Conservation (phyloP, 495 filamentous ascomycete genomes). For the Penicillium cataractarum region DNA sequence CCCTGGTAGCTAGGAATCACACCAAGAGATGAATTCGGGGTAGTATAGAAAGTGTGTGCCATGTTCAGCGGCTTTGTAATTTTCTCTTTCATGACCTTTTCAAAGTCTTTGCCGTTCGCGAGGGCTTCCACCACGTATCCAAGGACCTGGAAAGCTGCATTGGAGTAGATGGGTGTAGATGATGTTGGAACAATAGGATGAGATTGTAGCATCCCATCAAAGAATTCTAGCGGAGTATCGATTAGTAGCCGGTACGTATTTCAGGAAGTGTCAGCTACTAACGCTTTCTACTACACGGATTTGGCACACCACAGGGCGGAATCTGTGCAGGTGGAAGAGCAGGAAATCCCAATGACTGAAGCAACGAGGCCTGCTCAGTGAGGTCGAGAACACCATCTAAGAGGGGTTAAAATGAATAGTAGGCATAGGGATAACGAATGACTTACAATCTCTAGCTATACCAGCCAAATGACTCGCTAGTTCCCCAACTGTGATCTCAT, state of each 20-base stretch:
- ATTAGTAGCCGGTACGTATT: not conserved
- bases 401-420: not conserved
- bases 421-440: slow-evolving; percentile 47
- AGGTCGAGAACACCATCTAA: slow-evolving; percentile 30
- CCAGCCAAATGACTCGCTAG: slow-evolving; percentile 58
- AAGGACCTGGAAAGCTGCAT: slow-evolving; percentile 59
- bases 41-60: slow-evolving; percentile 35
- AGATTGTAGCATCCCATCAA: slow-evolving; percentile 47
- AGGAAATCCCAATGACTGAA: slow-evolving; percentile 40
- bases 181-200: slow-evolving; percentile 53
- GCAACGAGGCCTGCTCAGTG: slow-evolving; percentile 40
- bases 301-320: slow-evolving; percentile 25
- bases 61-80: slow-evolving; percentile 47
- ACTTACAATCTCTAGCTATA: slow-evolving; percentile 47
- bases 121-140: slow-evolving; percentile 55
- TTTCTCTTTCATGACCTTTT: slow-evolving; percentile 21
- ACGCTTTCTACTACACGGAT: slow-evolving; percentile 30
- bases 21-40: slow-evolving; percentile 26
- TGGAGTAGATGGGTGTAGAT: slow-evolving; percentile 60
- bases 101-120: slow-evolving; percentile 1
- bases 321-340: slow-evolving; percentile 18
- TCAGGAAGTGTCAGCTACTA: not conserved
- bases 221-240: slow-evolving; percentile 46
- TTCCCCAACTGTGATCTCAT: slow-evolving; percentile 56
- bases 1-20: slow-evolving; percentile 45